A percentile compares a stretch with the other conserved stretches of the same genome.
Evolutionary conservation across 2,329 filamentous ascomycete genomes (phyloP).

Genomic region (Cladosporium sp.): DNA sequence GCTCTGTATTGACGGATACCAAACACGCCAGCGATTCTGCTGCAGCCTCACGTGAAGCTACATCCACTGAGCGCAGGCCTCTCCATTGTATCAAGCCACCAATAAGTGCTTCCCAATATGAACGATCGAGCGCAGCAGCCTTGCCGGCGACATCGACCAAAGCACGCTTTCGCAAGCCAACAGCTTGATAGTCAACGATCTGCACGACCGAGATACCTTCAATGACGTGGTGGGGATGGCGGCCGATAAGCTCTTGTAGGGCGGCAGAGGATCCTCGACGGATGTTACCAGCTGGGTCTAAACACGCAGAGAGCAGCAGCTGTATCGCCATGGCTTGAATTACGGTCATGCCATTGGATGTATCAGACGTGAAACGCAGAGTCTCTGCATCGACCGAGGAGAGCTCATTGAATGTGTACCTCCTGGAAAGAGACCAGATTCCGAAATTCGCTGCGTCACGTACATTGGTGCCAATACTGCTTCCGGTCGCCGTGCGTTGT

Average conservation of each 20-base stretch:
- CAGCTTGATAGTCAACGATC: slow-evolving; percentile 85
- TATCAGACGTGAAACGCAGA: slow-evolving; percentile 8
- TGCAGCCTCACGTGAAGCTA: slow-evolving; percentile 66
- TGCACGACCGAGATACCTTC: slow-evolving; percentile 85
- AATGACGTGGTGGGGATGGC: slow-evolving; percentile 79
- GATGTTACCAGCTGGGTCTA: slow-evolving; percentile 92
- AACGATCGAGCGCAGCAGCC: slow-evolving; percentile 59
- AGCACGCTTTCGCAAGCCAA: slow-evolving; percentile 80
- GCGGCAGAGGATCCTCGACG: slow-evolving; percentile 88
- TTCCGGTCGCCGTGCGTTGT: slow-evolving; percentile 79
- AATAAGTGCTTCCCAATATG: slow-evolving; percentile 66
- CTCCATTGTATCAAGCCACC: slow-evolving; percentile 76
- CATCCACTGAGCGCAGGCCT: slow-evolving; percentile 77
- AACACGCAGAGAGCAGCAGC: slow-evolving; percentile 73
- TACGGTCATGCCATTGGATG: slow-evolving; percentile 18
- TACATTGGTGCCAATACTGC: slow-evolving; percentile 81
- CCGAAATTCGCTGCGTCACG: slow-evolving; percentile 95
- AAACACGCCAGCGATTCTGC: slow-evolving; percentile 65
- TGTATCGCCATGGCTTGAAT: slow-evolving; percentile 73
- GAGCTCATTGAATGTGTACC: slow-evolving; percentile 79
- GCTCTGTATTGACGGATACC: slow-evolving; percentile 22
- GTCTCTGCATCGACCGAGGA: slow-evolving; percentile 50
- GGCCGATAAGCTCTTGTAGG: slow-evolving; percentile 86
- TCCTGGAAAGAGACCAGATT: slow-evolving; percentile 84
- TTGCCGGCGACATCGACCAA: slow-evolving; percentile 70